A percentile compares a stretch with the other conserved stretches of the same genome.
Conservation (phyloP, 208 protist species). For the Trypanosomatidae sp. region DNA sequence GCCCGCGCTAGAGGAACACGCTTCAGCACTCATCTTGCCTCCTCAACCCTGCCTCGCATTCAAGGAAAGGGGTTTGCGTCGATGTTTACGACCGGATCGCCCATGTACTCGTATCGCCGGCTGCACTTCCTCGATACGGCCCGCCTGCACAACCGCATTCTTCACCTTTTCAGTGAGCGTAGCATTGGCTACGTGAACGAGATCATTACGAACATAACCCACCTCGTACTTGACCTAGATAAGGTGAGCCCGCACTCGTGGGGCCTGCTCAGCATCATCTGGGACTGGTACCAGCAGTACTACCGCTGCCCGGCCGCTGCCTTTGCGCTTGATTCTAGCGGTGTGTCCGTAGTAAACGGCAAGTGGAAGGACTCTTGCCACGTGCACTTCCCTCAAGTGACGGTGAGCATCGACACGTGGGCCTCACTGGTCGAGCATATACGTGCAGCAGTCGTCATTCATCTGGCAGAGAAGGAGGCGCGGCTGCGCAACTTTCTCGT, state of each 20-base stretch:
- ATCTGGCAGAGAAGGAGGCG: slow-evolving; percentile 14
- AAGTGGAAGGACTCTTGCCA: slow-evolving; percentile 65
- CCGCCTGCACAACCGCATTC: slow-evolving; percentile 53
- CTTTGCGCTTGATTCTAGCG: slow-evolving; percentile 53
- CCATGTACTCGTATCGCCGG: slow-evolving; percentile 53
- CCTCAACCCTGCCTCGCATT: slow-evolving; percentile 43
- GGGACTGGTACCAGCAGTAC: slow-evolving; percentile 35
- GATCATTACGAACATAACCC: slow-evolving; percentile 46
- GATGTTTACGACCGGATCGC: slow-evolving; percentile 64
- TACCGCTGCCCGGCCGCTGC: slow-evolving; percentile 31
- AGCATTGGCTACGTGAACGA: slow-evolving; percentile 63
- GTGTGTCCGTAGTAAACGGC: slow-evolving; percentile 35
- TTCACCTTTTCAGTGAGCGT: slow-evolving; percentile 28
- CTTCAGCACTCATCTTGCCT: slow-evolving; percentile 36
- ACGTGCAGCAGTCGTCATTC: slow-evolving; percentile 22
- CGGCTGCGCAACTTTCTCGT: slow-evolving; percentile 17
- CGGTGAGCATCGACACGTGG: slow-evolving; percentile 30
- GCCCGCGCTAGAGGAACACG: neutral
- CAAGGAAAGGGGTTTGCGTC: slow-evolving; percentile 60
- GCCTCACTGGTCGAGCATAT: slow-evolving; percentile 26
- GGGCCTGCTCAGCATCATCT: slow-evolving; percentile 38
- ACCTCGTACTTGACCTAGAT: slow-evolving; percentile 64
- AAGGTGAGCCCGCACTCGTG: slow-evolving; percentile 36
- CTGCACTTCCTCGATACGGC: slow-evolving; percentile 33
- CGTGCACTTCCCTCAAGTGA: slow-evolving; percentile 65